Evolutionary conservation across 805 yeast species (phyloP).

Genomic region (Candida ficus): DNA sequence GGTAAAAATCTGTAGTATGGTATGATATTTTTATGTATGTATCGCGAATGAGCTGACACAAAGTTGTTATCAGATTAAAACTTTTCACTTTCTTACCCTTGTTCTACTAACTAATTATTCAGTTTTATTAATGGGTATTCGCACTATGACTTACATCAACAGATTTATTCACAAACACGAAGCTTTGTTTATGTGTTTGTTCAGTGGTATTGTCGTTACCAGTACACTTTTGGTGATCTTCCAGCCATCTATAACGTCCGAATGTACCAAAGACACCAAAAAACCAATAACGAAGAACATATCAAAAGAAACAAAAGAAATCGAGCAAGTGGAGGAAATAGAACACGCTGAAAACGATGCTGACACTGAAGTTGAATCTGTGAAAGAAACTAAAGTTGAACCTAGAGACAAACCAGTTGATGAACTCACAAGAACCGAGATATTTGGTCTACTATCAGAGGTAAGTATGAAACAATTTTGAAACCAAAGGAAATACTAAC

Average conservation of each 20-base stretch:
- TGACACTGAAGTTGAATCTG: too few relatives aligned
- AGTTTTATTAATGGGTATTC: too few relatives aligned
- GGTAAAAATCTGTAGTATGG: neutral
- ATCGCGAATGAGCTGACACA: neutral
- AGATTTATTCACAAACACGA: slow-evolving; percentile 3
- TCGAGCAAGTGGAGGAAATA: too few relatives aligned
- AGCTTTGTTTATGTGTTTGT: slow-evolving; percentile 1
- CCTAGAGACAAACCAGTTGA: slow-evolving; percentile 2
- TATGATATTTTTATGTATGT: neutral
- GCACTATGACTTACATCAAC: slow-evolving; percentile 8
- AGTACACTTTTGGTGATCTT: slow-evolving; percentile 2
- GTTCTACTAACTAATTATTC: neutral
- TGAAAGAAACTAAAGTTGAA: too few relatives aligned
- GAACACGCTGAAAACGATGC: too few relatives aligned
- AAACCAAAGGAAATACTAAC: too few relatives aligned
- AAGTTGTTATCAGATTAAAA: neutral
- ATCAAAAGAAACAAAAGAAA: too few relatives aligned
- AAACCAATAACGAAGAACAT: neutral
- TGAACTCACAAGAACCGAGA: too few relatives aligned
- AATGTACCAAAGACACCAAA: neutral
- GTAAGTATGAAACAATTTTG: slow-evolving; percentile 1
- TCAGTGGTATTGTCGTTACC: slow-evolving; percentile 3
- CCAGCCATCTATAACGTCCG: too few relatives aligned
- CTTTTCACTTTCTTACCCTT: neutral
- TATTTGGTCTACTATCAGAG: too few relatives aligned